Evolutionary conservation across 1,139 yeast species (phyloP).

Genomic region (Chernovozyma sophiae-reginae): DNA sequence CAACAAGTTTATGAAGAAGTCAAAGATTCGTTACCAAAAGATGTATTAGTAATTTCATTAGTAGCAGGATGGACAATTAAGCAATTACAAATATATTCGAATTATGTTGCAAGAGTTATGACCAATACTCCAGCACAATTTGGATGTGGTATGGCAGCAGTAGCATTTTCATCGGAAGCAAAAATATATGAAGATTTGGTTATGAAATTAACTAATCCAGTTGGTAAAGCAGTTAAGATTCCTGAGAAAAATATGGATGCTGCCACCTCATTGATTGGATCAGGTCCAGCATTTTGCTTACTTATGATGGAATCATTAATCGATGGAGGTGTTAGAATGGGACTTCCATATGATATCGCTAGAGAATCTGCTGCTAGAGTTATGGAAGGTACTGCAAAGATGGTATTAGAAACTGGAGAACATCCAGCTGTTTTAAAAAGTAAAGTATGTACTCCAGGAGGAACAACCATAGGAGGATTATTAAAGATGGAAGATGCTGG

Average conservation of each 20-base stretch:
- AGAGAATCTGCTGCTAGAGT: constrained; percentile 92
- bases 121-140: constrained; percentile 94
- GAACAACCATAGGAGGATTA: constrained; percentile 95
- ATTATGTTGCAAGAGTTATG: constrained; percentile 84
- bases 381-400: constrained; percentile 92
- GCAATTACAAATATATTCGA: constrained; percentile 54
- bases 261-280: constrained; percentile 91
- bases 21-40: constrained; percentile 37
- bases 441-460: constrained; percentile 96
- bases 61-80: constrained; percentile 90
- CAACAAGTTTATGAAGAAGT: constrained; percentile 52
- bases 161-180: constrained; percentile 58
- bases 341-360: constrained; percentile 83
- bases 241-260: constrained; percentile 95
- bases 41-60: constrained; percentile 71
- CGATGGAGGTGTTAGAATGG: constrained; percentile 95
- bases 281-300: constrained; percentile 94
- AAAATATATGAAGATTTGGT: constrained; percentile 51
- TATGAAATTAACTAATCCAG: constrained; percentile 55
- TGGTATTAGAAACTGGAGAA: constrained; percentile 78
- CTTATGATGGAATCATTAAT: constrained; percentile 86
- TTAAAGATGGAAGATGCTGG: constrained; percentile 90
- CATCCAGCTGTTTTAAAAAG: constrained; percentile 92
- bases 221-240: constrained; percentile 68
- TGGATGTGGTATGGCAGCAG: constrained; percentile 92